phyloP scores from a whole-genome alignment of 805 yeast species.

The Wickerhamomyces silvicola region DNA sequence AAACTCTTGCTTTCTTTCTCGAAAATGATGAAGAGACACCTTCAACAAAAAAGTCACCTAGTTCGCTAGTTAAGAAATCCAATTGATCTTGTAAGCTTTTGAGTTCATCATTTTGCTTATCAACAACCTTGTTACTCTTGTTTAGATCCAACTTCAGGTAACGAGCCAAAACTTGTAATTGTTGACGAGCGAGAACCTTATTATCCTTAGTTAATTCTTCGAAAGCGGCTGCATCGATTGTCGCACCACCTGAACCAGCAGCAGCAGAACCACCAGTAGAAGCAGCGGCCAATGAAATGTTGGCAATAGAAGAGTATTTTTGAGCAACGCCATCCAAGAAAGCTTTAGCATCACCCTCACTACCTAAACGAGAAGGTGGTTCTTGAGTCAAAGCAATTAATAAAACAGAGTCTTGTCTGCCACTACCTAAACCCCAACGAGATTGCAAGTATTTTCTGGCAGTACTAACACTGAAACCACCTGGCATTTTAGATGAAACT shows the following conservation, averaged over 20 bases:
- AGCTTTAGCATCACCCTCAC: constrained; percentile 85
- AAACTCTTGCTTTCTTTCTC: constrained; percentile 86
- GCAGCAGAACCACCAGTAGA: constrained; percentile 42
- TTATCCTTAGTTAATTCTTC: constrained; percentile 53
- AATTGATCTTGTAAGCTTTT: constrained; percentile 79
- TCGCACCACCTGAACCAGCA: constrained; percentile 73
- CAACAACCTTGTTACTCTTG: constrained; percentile 79
- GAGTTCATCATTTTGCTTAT: constrained; percentile 75
- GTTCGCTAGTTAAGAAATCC: constrained; percentile 65
- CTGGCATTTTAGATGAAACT: constrained; percentile 97
- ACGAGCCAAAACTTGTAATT: constrained; percentile 86
- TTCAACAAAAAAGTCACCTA: constrained; percentile 88
- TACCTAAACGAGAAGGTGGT: constrained; percentile 82
- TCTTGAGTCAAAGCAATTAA: constrained; percentile 80
- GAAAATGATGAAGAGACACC: constrained; percentile 91
- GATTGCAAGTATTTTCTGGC: constrained; percentile 90
- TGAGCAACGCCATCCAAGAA: constrained; percentile 77
- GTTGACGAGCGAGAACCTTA: constrained; percentile 43
- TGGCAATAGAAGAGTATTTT: constrained; percentile 80
- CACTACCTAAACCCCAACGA: constrained; percentile 87
- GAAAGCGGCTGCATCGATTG: constrained; percentile 91
- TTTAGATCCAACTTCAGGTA: constrained; percentile 90
- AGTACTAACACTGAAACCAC: constrained; percentile 90
- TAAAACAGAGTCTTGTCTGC: constrained; percentile 90
- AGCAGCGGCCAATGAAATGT: constrained; percentile 68